phyloP scores from a whole-genome alignment of 2,329 filamentous ascomycete species.

The Diatrype stigma region DNA sequence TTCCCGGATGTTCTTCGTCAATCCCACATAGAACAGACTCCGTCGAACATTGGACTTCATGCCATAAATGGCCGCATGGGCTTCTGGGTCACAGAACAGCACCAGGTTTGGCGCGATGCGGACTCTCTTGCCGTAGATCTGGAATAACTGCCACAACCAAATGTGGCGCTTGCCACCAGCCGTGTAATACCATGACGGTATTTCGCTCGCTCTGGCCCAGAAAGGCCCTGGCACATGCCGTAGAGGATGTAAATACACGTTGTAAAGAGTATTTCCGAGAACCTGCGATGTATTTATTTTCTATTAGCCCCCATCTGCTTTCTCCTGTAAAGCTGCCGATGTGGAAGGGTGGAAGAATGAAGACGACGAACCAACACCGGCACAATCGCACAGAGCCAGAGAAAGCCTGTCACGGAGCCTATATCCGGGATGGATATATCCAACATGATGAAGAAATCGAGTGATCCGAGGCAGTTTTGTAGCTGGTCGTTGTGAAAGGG shows the following conservation, averaged over 20 bases:
- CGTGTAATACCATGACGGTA: conserved; percentile 19
- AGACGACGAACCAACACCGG: too few relatives aligned
- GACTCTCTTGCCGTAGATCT: conserved; percentile 15
- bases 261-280: conserved; percentile 11
- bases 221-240: conserved; percentile 18
- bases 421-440: too few relatives aligned
- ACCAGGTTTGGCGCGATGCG: conserved; percentile 15
- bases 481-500: too few relatives aligned
- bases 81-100: conserved; percentile 15
- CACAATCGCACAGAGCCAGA: too few relatives aligned
- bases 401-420: too few relatives aligned
- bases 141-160: conserved; percentile 18
- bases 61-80: conserved; percentile 15
- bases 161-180: conserved; percentile 14
- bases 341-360: too few relatives aligned
- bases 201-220: conserved; percentile 13
- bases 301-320: neutral
- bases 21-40: conserved; percentile 13
- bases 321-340: neutral
- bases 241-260: conserved; percentile 19
- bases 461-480: too few relatives aligned
- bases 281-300: conserved; percentile 5
- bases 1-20: conserved; percentile 5
- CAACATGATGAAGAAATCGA: too few relatives aligned
- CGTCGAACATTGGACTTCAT: conserved; percentile 19